A percentile compares a stretch with the other conserved stretches of the same genome.
phyloP scores from a whole-genome alignment of 164 flowering plant species.

The Paratinospora sagittata region DNA sequence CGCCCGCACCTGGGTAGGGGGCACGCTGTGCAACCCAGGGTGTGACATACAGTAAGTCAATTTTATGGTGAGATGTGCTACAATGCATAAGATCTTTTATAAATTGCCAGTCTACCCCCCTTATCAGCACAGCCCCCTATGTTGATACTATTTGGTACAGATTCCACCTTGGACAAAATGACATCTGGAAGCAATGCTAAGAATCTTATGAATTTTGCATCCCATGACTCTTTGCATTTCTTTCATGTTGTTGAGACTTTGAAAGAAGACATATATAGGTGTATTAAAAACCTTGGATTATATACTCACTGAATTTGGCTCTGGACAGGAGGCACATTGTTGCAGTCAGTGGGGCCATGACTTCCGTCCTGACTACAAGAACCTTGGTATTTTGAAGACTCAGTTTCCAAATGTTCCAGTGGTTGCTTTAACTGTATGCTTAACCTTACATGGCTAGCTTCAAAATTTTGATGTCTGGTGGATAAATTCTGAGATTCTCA shows the following conservation, averaged over 20 bases:
- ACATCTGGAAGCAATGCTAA: not conserved
- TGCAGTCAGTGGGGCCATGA: conserved; percentile 99
- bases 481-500: conserved; percentile 3
- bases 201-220: not conserved
- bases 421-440: conserved; percentile 89
- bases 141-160: not conserved
- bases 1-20: no score
- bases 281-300: not conserved
- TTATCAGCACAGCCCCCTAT: not conserved
- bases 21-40: no score
- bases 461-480: conserved; percentile 6
- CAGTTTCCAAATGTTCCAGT: conserved; percentile 92
- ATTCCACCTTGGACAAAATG: not conserved
- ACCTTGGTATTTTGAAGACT: conserved; percentile 91
- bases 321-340: conserved; percentile 95
- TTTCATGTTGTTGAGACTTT: conserved; percentile 3
- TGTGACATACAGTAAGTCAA: not conserved
- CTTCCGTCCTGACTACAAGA: conserved; percentile 98
- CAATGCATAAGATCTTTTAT: not conserved
- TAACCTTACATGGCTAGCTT: conserved; percentile 2
- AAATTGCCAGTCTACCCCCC: not conserved
- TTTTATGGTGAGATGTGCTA: not conserved
- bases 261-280: not conserved
- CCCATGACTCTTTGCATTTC: not conserved
- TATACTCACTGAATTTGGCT: not conserved